Base-by-base conservation (phyloP, 2,329 filamentous ascomycete genomes). In the Rosellinia necatrix region DNA sequence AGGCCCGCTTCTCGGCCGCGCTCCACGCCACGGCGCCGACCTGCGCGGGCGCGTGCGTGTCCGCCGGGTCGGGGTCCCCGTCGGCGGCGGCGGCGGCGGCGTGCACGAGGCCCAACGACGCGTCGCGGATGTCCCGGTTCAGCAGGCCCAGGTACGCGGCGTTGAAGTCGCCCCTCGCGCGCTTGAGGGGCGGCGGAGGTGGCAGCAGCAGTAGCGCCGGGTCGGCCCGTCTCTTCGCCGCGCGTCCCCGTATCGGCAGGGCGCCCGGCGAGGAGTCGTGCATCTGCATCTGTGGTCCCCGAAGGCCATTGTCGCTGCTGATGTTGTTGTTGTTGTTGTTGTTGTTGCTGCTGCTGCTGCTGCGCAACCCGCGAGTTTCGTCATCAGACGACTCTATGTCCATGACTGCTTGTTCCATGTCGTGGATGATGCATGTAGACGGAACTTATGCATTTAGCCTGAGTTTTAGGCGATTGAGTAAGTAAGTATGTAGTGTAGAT, bases 1-100 rank as follows among this genome's bases (percentile, higher is more conserved):
- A 82, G 0, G 76, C 64, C 1, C 81, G 75, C 68, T 96, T 96
- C 67, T 97, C 92, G 1, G 75, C 64, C 0, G 80, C 58, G 0
- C 82, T 86, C 93, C 93, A 97, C 9, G 73, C 63, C 1, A 86
- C 85, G 22, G 84, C 78, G 19, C 91, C 92, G 47, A 92, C 74
- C 65, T 91, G 89, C 2, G 81, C 80, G 30, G 74, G 46, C 43
- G 70, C 74, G 65, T 91, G 89, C 2, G 81, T 80, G 30, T 74
- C 47, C 43, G 70, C 56, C 53, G 79, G 67, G 13, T 27, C 27
- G 2, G 17, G 7, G 17, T 15, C 9, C 7, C 66, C 65, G 49
- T 71, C 56, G 24, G 64, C 27, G 2, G 17, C 6, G 17, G 13
- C 9, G 7, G 66, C 65, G 49, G 71, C 56, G 24, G 64, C 62